Conservation (phyloP, 805 yeast genomes). For the Starmerella vitae region DNA sequence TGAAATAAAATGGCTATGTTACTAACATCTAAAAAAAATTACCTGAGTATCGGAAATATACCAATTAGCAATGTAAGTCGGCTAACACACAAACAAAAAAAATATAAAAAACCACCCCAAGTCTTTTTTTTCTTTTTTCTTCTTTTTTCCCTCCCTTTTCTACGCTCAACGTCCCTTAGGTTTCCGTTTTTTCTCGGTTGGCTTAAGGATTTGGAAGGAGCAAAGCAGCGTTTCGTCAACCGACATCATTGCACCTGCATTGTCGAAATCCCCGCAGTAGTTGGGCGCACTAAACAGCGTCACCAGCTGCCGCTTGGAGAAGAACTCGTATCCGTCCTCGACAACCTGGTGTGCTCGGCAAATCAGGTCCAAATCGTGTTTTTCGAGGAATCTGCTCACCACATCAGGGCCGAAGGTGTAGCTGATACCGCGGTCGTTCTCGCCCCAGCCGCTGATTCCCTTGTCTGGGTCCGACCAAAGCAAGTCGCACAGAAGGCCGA, state of each 20-base stretch:
- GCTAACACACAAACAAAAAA: too few species aligned
- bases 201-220: slow-evolving; percentile 84
- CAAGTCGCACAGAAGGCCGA: slow-evolving; percentile 88
- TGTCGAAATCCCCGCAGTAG: slow-evolving; percentile 97
- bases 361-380: slow-evolving; percentile 94
- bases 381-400: slow-evolving; percentile 87
- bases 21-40: too few species aligned
- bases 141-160: too few species aligned
- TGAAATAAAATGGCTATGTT: too few species aligned
- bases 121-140: too few species aligned
- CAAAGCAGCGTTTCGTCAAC: slow-evolving; percentile 93
- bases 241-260: slow-evolving; percentile 99
- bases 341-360: slow-evolving; percentile 99
- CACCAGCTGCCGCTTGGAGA: slow-evolving; percentile 88
- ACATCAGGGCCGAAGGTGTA: slow-evolving; percentile 99
- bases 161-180: slow-evolving; percentile 8
- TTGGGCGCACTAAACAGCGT: slow-evolving; percentile 95
- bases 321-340: slow-evolving; percentile 97
- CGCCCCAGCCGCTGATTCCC: slow-evolving; percentile 97
- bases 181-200: slow-evolving; percentile 90
- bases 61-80: too few species aligned
- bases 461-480: slow-evolving; percentile 98
- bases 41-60: too few species aligned
- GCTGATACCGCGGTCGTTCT: slow-evolving; percentile 97
- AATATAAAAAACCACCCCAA: too few species aligned